phyloP scores from a whole-genome alignment of 2,329 filamentous ascomycete genomes.

The Knufia fluminis region DNA sequence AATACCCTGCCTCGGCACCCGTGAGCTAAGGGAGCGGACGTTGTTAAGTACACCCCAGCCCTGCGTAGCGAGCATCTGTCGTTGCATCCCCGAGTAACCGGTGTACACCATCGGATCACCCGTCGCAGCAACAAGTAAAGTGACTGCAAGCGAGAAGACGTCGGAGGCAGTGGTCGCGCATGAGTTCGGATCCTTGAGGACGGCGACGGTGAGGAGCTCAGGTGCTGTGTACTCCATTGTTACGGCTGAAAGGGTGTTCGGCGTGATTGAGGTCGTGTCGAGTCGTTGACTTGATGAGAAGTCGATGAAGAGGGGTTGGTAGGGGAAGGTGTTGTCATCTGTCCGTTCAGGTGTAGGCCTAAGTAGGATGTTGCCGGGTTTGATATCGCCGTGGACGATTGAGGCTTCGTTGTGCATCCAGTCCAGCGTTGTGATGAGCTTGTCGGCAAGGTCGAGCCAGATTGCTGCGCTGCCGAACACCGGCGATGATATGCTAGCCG shows the following conservation, averaged over 20 bases:
- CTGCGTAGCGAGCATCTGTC: constrained; percentile 36
- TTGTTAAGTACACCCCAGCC: constrained; percentile 36
- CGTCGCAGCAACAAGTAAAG: constrained; percentile 36
- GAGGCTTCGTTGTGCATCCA: constrained; percentile 35
- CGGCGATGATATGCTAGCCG: constrained; percentile 38
- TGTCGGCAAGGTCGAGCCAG: constrained; percentile 34
- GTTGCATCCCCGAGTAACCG: constrained; percentile 28
- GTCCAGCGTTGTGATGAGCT: constrained; percentile 32
- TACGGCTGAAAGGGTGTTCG: constrained; percentile 30
- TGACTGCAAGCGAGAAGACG: constrained; percentile 39
- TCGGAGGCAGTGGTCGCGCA: constrained; percentile 33
- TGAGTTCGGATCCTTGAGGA: constrained; percentile 28
- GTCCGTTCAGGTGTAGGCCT: constrained; percentile 12
- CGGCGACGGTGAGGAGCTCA: constrained; percentile 31
- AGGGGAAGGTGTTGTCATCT: constrained; percentile 25
- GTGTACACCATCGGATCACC: constrained; percentile 38
- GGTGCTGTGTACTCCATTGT: constrained; percentile 39
- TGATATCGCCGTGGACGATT: constrained; percentile 41
- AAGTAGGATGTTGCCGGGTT: constrained; percentile 38
- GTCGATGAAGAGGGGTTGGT: constrained; percentile 35
- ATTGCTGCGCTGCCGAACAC: constrained; percentile 29
- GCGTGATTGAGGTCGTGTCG: constrained; percentile 14
- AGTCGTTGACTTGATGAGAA: constrained; percentile 35
- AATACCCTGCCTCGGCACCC: constrained; percentile 33
- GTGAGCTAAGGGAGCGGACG: constrained; percentile 30